Conservation (phyloP, 306 rosid species). For the Prunus davidiana region DNA sequence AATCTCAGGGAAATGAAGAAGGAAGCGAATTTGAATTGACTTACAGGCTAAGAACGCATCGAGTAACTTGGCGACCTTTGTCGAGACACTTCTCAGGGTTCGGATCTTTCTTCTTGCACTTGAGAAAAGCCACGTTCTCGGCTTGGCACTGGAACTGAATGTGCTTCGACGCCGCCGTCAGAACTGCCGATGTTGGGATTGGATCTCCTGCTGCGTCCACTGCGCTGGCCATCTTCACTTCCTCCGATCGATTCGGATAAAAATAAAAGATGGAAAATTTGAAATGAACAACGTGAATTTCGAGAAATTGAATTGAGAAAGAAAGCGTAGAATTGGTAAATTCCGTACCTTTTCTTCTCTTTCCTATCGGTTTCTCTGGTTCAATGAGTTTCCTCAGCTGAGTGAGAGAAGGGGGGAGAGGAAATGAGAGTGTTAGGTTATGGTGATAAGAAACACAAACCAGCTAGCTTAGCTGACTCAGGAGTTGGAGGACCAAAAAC, state of each 20-base stretch:
- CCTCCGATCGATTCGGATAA: conserved; percentile 23
- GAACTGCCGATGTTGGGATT: conserved; percentile 86
- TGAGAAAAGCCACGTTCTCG: conserved; percentile 81
- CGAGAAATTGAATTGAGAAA: neutral
- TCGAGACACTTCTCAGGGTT: conserved; percentile 94
- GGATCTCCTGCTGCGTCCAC: conserved; percentile 83
- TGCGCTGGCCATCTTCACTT: conserved; percentile 62
- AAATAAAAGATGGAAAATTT: neutral
- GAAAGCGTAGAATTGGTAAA: neutral
- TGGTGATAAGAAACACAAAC: neutral
- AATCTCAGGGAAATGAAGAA: neutral
- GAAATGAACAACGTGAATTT: neutral
- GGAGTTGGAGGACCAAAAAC: neutral
- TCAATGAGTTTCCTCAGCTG: conserved; percentile 11
- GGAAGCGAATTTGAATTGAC: neutral
- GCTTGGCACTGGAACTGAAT: conserved; percentile 61
- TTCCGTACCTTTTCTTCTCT: neutral
- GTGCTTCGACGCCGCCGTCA: conserved; percentile 91
- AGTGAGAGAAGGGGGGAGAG: neutral
- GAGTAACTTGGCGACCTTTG: conserved; percentile 84
- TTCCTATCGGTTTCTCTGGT: neutral
- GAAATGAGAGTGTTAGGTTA: conserved; percentile 8
- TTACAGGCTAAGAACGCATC: conserved; percentile 89
- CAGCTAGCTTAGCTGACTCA: neutral
- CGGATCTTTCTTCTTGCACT: conserved; percentile 85